Base-by-base conservation (phyloP, 352 stramenopile species). In the Pythium apleroticum region DNA sequence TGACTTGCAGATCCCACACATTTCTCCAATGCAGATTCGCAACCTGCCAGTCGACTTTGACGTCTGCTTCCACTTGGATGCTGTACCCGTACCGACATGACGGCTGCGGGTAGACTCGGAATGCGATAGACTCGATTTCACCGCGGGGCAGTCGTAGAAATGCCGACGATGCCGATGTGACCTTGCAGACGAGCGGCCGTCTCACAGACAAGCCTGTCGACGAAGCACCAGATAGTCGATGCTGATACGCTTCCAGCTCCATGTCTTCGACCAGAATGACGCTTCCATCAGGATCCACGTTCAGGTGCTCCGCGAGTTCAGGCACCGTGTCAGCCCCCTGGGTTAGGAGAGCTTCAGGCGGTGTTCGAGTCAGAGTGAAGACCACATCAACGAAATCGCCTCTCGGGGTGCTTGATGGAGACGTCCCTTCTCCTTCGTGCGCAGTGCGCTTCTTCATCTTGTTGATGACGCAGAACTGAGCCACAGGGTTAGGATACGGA, bases 41-140 rank as follows among this genome's bases (percentile, higher is more conserved):
- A 35, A 75, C 63, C 48, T 82, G 75, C 46, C 83, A 85, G n/a
- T 66, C 43, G 7, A 86, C 56, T 37, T 63, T 71, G 37, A 69
- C 33, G 25, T 81, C 50, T 10, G 74, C 79, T 45, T 89, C 83
- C 8, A 86, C 60, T 52, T 89, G 71, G 28, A 91, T 57, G 24
- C 71, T 72, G 53, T 86, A 91, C 9, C 83, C 83, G 19, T 86
- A 89, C 22, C 74, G 65, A 28, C 84, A 71, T 24, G 62, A 74
- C 6, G 53, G 48, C 60, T 88, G 80, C 0, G 75, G 74, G n/a
- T 73, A 66, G 33, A 90, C 67, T 1, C 79, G 77, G 61, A 90
- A 90, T 3, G 75, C 73, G 12, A 75, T 56, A 1, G 24, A 65
- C 7, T 60, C 41, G 10, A 59, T 60, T 9, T 70, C 33, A 4